phyloP scores from a whole-genome alignment of 1,139 yeast genomes.

The Geotrichum candidum region DNA sequence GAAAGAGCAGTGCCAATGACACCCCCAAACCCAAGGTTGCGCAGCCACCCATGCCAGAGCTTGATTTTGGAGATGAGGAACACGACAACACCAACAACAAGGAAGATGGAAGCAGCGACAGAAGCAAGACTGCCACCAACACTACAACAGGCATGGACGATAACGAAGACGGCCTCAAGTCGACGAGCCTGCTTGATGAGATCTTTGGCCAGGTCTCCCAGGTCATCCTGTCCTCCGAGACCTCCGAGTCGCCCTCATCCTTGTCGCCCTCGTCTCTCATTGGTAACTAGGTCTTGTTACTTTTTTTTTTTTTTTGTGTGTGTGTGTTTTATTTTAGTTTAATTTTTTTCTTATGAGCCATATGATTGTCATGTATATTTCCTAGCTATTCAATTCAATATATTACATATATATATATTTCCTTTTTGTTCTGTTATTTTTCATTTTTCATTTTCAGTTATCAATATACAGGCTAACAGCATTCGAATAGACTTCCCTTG shows the following conservation, averaged over 20 bases:
- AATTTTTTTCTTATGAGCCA: background rate
- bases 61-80: background rate
- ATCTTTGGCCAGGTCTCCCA: conserved; percentile 6
- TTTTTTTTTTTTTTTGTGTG: background rate
- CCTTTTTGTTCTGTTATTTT: background rate
- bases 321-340: too few relatives aligned
- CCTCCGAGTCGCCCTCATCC: conserved; percentile 4
- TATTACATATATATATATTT: background rate
- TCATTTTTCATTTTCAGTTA: too few relatives aligned
- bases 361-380: background rate
- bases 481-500: too few relatives aligned
- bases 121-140: too few relatives aligned
- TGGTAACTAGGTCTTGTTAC: background rate
- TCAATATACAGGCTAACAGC: too few relatives aligned
- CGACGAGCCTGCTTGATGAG: conserved; percentile 8
- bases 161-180: background rate
- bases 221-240: background rate
- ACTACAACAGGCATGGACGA: background rate
- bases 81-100: background rate
- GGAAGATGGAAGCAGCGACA: too few relatives aligned
- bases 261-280: conserved; percentile 2
- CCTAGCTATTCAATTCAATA: background rate
- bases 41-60: background rate
- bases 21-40: background rate
- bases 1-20: background rate